Percentiles rank a stretch among this genome's conserved stretches.
phyloP scores from a whole-genome alignment of 139 green algal genomes.

The Tetradesmus lagerheimii region DNA sequence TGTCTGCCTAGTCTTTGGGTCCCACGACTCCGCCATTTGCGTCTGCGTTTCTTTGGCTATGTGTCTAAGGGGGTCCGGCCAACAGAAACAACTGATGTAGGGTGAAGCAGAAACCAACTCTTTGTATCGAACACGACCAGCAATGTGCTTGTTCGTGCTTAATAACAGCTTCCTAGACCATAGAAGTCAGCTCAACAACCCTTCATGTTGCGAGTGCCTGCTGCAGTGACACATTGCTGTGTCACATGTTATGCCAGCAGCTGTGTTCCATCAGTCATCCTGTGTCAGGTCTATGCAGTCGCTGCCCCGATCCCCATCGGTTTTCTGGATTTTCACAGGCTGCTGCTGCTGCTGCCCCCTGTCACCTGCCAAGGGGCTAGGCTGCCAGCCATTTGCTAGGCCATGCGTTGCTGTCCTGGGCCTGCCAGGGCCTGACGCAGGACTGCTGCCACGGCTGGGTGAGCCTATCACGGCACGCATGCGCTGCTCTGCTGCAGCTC shows the following conservation, averaged over 20 bases:
- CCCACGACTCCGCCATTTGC: slow-evolving; percentile 82
- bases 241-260: neutral
- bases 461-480: neutral
- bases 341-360: neutral
- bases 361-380: neutral
- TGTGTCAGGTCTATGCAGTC: neutral
- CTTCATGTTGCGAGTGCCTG: too few species aligned
- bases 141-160: too few species aligned
- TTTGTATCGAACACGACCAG: too few species aligned
- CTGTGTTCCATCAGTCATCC: neutral
- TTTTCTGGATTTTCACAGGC: neutral
- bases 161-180: too few species aligned
- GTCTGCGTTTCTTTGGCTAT: neutral
- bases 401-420: neutral
- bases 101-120: neutral
- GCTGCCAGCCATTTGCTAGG: neutral
- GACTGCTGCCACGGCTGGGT: neutral
- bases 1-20: slow-evolving; percentile 73
- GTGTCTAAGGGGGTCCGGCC: neutral
- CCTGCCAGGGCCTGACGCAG: neutral
- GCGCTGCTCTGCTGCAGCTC: neutral
- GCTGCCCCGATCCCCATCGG: neutral
- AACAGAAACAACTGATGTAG: neutral
- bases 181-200: too few species aligned
- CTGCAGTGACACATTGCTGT: neutral